A percentile compares a stretch with the other conserved stretches of the same genome.
phyloP scores from a whole-genome alignment of 108 stramenopile species.

The Cyclotella sp. region DNA sequence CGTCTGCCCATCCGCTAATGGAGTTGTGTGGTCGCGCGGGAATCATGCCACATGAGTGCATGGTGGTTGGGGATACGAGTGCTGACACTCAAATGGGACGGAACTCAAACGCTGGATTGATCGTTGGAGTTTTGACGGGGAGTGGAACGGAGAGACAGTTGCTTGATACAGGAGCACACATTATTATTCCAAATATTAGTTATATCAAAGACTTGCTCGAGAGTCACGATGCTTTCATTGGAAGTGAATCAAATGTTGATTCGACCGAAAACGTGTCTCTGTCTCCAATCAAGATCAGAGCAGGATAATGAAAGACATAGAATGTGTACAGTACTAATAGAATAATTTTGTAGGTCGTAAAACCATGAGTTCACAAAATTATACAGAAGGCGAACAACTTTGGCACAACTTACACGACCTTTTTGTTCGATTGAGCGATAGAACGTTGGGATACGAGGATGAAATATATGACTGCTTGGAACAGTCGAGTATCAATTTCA shows the following conservation, averaged over 20 bases:
- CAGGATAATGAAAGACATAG: not conserved
- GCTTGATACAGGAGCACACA: slow-evolving; percentile 56
- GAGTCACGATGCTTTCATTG: not conserved
- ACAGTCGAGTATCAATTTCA: no score
- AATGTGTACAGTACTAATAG: no score
- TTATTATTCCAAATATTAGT: slow-evolving; percentile 52
- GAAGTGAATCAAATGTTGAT: not conserved
- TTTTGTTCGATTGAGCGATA: no score
- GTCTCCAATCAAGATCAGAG: not conserved
- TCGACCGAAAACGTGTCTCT: not conserved
- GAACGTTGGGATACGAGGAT: no score
- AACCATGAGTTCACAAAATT: no score
- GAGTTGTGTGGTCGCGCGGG: slow-evolving; percentile 44
- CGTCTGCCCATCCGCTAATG: slow-evolving; percentile 49
- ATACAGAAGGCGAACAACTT: no score
- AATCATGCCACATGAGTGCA: slow-evolving; percentile 44
- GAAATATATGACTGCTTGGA: no score
- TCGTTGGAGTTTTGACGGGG: slow-evolving; percentile 67
- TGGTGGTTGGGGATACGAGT: slow-evolving; percentile 69
- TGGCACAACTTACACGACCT: no score
- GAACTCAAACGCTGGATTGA: slow-evolving; percentile 50
- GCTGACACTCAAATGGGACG: slow-evolving; percentile 61
- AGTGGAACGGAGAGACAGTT: slow-evolving; percentile 56
- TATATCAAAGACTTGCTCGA: slow-evolving; percentile 37
- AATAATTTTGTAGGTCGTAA: no score